A percentile compares a stretch with the other conserved stretches of the same genome.
Evolutionary conservation across 2,329 filamentous ascomycete species (phyloP).

Genomic region (Nemania bipapillata): DNA sequence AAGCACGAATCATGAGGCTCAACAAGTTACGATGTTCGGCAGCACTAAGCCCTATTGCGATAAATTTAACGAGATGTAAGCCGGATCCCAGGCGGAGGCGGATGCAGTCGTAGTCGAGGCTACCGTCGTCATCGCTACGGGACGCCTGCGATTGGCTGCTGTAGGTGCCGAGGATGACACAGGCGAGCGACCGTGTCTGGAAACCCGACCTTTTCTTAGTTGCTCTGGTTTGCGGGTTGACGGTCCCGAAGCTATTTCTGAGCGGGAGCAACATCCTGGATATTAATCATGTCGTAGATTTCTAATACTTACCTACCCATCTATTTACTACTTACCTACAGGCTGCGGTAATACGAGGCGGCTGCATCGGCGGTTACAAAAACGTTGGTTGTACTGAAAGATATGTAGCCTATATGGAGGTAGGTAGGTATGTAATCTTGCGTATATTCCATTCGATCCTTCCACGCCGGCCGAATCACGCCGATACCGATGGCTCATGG

Average conservation of each 20-base stretch:
- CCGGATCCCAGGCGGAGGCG: constrained; percentile 4
- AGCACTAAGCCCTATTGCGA: constrained; percentile 55
- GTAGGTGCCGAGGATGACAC: constrained; percentile 5
- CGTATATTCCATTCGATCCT: not conserved
- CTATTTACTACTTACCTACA: not conserved
- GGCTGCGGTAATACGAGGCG: not conserved
- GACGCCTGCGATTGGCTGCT: constrained; percentile 34
- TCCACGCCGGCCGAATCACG: not conserved
- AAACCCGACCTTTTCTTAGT: not conserved
- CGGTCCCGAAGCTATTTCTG: not conserved
- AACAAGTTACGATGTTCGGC: constrained; percentile 26
- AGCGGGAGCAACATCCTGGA: no score
- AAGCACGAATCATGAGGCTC: constrained; percentile 38
- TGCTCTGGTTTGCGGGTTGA: not conserved
- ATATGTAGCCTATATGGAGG: no score
- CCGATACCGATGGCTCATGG: not conserved
- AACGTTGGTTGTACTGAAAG: not conserved
- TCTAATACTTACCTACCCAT: not conserved
- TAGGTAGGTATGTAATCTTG: no score
- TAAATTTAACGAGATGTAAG: constrained; percentile 54
- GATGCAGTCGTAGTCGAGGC: constrained; percentile 21
- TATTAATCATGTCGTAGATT: no score
- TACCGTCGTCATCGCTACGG: constrained; percentile 40
- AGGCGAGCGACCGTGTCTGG: not conserved
- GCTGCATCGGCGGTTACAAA: constrained; percentile 17